phyloP scores from a whole-genome alignment of 495 filamentous ascomycete species.

The Xylaria castorea region DNA sequence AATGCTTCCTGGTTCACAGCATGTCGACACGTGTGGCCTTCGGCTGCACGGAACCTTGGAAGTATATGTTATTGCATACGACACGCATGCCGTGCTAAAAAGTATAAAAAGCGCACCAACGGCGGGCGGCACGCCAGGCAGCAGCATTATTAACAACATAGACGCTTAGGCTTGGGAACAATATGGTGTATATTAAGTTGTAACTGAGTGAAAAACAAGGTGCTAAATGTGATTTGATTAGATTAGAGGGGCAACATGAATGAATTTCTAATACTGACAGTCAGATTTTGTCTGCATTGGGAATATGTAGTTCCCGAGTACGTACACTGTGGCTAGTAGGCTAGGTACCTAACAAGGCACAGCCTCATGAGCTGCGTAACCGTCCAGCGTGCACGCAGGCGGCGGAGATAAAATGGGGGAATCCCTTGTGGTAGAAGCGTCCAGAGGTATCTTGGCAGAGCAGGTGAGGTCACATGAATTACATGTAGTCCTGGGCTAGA shows the following conservation, averaged over 20 bases:
- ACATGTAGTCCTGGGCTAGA: background rate
- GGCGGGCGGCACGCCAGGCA: background rate
- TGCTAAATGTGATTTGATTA: no score
- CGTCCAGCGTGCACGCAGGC: background rate
- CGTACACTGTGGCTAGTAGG: conserved; percentile 8
- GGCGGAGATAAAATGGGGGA: background rate
- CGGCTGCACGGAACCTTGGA: background rate
- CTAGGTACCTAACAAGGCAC: no score
- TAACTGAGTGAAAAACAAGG: background rate
- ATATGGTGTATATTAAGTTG: background rate
- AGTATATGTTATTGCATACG: background rate
- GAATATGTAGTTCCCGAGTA: background rate
- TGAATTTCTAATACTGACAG: conserved; percentile 5
- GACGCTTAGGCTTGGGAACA: no score
- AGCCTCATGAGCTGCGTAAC: conserved; percentile 24
- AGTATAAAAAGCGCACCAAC: background rate
- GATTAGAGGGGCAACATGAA: background rate
- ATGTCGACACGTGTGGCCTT: background rate
- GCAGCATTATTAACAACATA: conserved; percentile 6
- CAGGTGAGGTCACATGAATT: conserved; percentile 9
- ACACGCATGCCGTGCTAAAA: background rate
- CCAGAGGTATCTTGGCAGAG: no score
- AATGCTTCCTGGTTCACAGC: background rate
- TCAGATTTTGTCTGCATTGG: background rate
- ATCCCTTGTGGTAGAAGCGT: background rate